Evolutionary conservation across 176 grass and related monocot genomes (phyloP).

Genomic region (Oryza meridionalis): DNA sequence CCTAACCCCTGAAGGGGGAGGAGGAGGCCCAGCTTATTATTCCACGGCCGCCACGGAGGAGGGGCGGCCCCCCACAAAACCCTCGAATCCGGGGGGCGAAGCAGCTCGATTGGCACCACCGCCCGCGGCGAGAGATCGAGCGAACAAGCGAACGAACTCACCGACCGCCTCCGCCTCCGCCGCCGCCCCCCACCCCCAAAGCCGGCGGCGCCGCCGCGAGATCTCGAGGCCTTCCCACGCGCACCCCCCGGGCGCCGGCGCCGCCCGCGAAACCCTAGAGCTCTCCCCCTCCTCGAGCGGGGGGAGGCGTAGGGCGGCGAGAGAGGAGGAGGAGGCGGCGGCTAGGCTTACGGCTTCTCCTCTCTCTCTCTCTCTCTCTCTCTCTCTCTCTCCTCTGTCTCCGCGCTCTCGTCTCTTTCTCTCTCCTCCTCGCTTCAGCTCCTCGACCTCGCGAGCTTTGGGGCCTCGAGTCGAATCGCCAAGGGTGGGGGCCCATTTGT

Average conservation of each 20-base stretch:
- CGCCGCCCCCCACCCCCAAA: conserved; percentile 10
- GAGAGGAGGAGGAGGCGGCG: conserved; percentile 33
- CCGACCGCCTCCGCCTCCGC: conserved; percentile 6
- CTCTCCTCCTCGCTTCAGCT: conserved; percentile 20
- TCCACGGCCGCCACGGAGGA: conserved; percentile 11
- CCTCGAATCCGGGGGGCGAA: conserved; percentile 45
- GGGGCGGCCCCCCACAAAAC: conserved; percentile 14
- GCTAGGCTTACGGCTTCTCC: conserved; percentile 37
- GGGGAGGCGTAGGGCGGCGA: conserved; percentile 14
- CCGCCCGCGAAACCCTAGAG: conserved; percentile 45
- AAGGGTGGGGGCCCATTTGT: conserved; percentile 23
- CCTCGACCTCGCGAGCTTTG: conserved; percentile 38
- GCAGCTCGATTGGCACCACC: conserved; percentile 37
- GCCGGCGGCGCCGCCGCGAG: conserved; percentile 53
- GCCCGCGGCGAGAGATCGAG: conserved; percentile 36
- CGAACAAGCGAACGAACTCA: conserved; percentile 38
- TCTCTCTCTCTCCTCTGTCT: conserved; percentile 29
- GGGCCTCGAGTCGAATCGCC: conserved; percentile 33
- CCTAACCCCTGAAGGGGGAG: conserved; percentile 29
- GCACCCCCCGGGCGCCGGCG: conserved; percentile 7
- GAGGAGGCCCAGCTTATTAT: conserved; percentile 35
- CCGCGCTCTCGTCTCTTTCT: not conserved
- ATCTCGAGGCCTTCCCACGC: conserved; percentile 45
- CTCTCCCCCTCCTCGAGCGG: conserved; percentile 29
- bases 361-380: conserved; percentile 34